phyloP scores from a whole-genome alignment of 2,329 filamentous ascomycete genomes.

The Colletotrichum phormii region DNA sequence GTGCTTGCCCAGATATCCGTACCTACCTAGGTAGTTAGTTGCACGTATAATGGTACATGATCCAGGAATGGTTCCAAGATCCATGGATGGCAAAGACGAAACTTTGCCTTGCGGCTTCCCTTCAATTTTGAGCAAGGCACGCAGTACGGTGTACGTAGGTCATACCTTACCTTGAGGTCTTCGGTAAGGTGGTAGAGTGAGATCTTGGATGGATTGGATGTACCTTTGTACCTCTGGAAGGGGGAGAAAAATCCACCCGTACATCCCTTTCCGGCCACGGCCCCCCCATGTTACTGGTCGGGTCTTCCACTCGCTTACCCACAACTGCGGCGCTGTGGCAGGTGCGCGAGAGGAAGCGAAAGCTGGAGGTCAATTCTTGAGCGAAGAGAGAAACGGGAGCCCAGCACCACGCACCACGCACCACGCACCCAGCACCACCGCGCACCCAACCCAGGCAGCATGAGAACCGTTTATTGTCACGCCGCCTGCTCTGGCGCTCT shows the following conservation, averaged over 20 bases:
- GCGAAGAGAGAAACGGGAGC: constrained; percentile 22
- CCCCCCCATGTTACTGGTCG: constrained; percentile 19
- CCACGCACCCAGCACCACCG: constrained; percentile 33
- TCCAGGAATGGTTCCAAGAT: too few relatives aligned
- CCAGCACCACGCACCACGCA: constrained; percentile 34
- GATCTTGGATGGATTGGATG: neutral
- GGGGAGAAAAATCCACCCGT: constrained; percentile 27
- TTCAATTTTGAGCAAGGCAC: neutral
- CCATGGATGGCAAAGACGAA: too few relatives aligned
- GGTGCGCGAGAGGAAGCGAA: constrained; percentile 38
- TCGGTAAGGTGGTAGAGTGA: neutral
- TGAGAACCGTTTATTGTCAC: constrained; percentile 41
- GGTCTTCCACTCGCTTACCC: constrained; percentile 33
- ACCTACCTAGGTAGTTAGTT: neutral
- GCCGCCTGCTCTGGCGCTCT: constrained; percentile 39
- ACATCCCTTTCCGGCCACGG: constrained; percentile 31
- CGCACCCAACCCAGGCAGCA: constrained; percentile 38
- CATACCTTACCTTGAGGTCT: too few relatives aligned
- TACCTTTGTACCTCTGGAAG: constrained; percentile 32
- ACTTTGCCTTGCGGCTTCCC: too few relatives aligned
- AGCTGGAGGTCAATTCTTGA: constrained; percentile 39
- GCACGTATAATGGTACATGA: neutral
- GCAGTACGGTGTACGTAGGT: neutral
- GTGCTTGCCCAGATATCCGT: too few relatives aligned
- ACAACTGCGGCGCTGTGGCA: constrained; percentile 33